Evolutionary conservation across 1,284 basidiomycete genomes (phyloP).

Genomic region (Cryptococcus depauperatus): DNA sequence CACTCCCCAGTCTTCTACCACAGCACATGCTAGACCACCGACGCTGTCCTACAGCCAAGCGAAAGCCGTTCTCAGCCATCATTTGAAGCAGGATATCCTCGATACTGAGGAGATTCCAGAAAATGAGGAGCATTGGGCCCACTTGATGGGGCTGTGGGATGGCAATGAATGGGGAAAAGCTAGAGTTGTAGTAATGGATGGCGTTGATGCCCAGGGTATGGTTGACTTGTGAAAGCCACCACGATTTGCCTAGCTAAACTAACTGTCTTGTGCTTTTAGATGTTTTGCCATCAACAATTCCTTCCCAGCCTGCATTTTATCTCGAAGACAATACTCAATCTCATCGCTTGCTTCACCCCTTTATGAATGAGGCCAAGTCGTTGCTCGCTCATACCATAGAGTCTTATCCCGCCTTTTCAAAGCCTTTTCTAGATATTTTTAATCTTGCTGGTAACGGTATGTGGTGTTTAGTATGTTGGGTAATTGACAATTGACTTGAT

Average conservation of each 20-base stretch:
- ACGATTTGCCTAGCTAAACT: not conserved
- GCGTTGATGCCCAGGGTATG: conserved; percentile 32
- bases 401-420: conserved; percentile 23
- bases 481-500: not conserved
- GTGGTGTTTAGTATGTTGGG: conserved; percentile 5
- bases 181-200: conserved; percentile 38
- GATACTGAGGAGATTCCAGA: conserved; percentile 35
- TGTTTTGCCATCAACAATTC: conserved; percentile 29
- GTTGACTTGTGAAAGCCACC: not conserved
- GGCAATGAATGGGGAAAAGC: conserved; percentile 19
- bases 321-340: conserved; percentile 23
- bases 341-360: conserved; percentile 31
- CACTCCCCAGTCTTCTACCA: conserved; percentile 19
- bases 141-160: conserved; percentile 31
- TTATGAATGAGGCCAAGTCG: conserved; percentile 30
- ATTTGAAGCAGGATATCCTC: conserved; percentile 33
- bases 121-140: conserved; percentile 39
- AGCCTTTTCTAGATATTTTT: conserved; percentile 33
- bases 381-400: conserved; percentile 29
- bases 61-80: conserved; percentile 41
- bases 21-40: conserved; percentile 15
- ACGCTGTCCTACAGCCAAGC: conserved; percentile 39
- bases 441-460: conserved; percentile 35
- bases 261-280: conserved; percentile 17
- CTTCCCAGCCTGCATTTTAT: conserved; percentile 34